A percentile compares a stretch with the other conserved stretches of the same genome.
Evolutionary conservation across 2,329 filamentous ascomycete species (phyloP).

Genomic region (Cadophora malorum): DNA sequence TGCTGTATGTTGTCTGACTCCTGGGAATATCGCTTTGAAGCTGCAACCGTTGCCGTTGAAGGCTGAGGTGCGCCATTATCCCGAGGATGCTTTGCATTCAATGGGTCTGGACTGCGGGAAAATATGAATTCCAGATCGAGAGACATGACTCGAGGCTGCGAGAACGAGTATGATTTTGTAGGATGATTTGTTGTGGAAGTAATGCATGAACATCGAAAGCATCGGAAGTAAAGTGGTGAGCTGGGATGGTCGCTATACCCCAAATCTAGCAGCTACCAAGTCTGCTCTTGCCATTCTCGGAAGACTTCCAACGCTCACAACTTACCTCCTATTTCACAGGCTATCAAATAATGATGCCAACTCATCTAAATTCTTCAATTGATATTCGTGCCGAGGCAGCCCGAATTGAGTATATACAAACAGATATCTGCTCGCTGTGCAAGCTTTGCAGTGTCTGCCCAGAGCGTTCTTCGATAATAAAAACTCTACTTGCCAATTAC

Average conservation of each 20-base stretch:
- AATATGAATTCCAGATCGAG: neutral
- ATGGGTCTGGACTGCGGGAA: neutral
- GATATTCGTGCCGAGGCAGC: neutral
- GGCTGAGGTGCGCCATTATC: neutral
- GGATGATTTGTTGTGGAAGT: neutral
- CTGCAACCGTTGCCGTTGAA: neutral
- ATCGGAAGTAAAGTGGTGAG: neutral
- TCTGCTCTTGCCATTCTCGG: neutral
- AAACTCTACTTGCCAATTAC: conserved; percentile 25
- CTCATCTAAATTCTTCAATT: neutral
- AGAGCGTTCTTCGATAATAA: neutral
- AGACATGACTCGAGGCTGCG: neutral
- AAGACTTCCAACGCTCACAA: neutral
- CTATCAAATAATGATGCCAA: neutral
- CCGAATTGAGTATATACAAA: conserved; percentile 9
- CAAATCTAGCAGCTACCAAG: neutral
- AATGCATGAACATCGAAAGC: neutral
- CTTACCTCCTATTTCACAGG: neutral
- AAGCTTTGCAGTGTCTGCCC: neutral
- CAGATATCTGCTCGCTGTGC: neutral
- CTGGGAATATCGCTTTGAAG: neutral
- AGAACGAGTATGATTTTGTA: neutral
- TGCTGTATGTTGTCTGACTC: neutral
- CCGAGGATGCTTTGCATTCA: neutral
- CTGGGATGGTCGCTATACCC: neutral